Percentiles rank a stretch among this genome's conserved stretches.
Conservation (phyloP, 768 basidiomycete genomes). For the Phaffia australis region DNA sequence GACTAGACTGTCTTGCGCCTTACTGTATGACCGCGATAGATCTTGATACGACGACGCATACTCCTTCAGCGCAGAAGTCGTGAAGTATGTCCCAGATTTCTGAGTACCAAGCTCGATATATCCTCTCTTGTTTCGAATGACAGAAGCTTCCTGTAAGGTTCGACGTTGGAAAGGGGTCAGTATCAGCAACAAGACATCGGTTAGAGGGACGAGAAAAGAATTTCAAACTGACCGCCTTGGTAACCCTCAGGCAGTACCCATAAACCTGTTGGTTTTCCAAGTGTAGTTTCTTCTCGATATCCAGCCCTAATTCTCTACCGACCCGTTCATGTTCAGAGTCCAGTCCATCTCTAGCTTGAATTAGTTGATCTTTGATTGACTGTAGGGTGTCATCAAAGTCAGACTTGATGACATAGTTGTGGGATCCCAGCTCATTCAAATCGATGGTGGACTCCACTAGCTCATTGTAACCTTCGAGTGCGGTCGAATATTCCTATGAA, state of each 20-base stretch:
- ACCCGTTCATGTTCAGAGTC: constrained; percentile 67
- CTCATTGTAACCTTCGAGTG: constrained; percentile 66
- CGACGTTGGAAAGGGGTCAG: neutral
- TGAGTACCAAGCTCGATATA: constrained; percentile 76
- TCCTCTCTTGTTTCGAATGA: constrained; percentile 50
- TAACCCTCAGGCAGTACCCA: constrained; percentile 85
- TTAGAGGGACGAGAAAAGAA: too few species aligned
- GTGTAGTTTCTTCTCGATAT: constrained; percentile 89
- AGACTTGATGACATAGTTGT: constrained; percentile 83
- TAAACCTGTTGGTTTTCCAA: constrained; percentile 80
- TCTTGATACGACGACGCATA: constrained; percentile 63
- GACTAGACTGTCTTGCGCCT: constrained; percentile 68
- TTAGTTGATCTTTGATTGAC: constrained; percentile 56
- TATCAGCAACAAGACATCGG: neutral
- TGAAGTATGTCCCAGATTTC: constrained; percentile 82
- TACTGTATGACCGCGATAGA: constrained; percentile 56
- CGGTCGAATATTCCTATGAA: constrained; percentile 51
- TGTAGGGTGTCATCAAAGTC: constrained; percentile 73
- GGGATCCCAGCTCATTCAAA: constrained; percentile 58
- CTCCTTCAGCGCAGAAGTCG: constrained; percentile 60
- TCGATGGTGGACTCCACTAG: constrained; percentile 97
- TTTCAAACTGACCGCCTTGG: constrained; percentile 60
- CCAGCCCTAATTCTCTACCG: constrained; percentile 61
- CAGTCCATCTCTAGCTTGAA: constrained; percentile 61
- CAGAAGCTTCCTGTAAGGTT: constrained; percentile 60